Evolutionary conservation across 768 basidiomycete species (phyloP).

Genomic region (Agaricus blazei): DNA sequence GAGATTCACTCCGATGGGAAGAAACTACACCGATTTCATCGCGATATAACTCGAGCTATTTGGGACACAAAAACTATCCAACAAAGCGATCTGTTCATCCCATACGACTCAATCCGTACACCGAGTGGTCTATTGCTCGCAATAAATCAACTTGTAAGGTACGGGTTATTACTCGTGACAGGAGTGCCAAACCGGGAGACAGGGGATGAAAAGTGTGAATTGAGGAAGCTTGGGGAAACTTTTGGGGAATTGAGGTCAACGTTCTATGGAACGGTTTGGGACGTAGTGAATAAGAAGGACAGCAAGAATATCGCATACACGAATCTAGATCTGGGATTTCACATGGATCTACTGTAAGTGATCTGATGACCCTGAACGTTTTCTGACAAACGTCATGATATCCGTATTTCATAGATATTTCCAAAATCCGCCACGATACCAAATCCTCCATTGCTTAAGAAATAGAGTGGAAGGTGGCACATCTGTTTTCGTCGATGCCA

Average conservation of each 20-base stretch:
- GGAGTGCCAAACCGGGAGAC: slow-evolving; percentile 66
- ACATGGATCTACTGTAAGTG: slow-evolving; percentile 88
- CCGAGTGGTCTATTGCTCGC: slow-evolving; percentile 46
- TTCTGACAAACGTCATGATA: background rate
- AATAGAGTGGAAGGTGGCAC: slow-evolving; percentile 80
- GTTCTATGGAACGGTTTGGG: slow-evolving; percentile 88
- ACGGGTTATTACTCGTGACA: slow-evolving; percentile 69
- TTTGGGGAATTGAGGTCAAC: slow-evolving; percentile 81
- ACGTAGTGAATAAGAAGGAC: slow-evolving; percentile 70
- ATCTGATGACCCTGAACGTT: background rate
- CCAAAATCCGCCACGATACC: slow-evolving; percentile 85
- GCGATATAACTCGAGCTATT: slow-evolving; percentile 25
- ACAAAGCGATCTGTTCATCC: slow-evolving; percentile 48
- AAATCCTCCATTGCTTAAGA: slow-evolving; percentile 86
- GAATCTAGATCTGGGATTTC: slow-evolving; percentile 78
- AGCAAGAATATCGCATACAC: slow-evolving; percentile 95
- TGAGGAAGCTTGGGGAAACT: slow-evolving; percentile 54
- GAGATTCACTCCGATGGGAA: slow-evolving; percentile 37
- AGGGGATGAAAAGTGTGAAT: slow-evolving; percentile 55
- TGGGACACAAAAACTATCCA: slow-evolving; percentile 33
- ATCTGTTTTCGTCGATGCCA: slow-evolving; percentile 84
- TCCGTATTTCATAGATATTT: slow-evolving; percentile 60
- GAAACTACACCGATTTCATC: slow-evolving; percentile 37
- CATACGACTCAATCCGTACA: slow-evolving; percentile 46
- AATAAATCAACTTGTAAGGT: slow-evolving; percentile 63